Evolutionary conservation across 371 early-diverging fungal species (phyloP), one percentile per base, ranked within the genome.

Genomic region (Rhizopus sp.): DNA sequence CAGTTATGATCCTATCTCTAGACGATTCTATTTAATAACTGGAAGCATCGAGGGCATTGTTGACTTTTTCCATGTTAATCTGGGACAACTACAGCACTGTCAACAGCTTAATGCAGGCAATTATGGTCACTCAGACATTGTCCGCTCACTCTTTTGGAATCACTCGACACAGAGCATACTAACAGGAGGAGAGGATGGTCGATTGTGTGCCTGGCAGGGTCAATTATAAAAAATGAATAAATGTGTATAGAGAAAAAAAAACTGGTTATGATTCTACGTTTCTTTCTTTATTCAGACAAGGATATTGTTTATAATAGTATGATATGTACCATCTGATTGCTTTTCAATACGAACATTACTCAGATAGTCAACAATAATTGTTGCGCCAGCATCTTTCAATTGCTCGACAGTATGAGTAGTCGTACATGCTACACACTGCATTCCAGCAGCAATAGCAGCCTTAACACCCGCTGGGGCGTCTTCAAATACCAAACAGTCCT

Each of bases 31-130:
- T 63, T 60, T 96, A 48, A 66, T 87, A n/a, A 81, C 88, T 0
- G 98, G 98, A 10, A 86, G 88, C 7, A 86, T 88, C 59, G 78
- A 64, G 91, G 93, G 93, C 48, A 79, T 83, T 38, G 72, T 92
- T 15, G 82, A 84, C 38, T 67, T 90, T 15, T 68, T 92, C 49
- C 89, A 91, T 64, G 91, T 93, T 29, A 87, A 83, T 50, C 65
- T 86, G 8, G 80, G 81, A 29, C 77, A 83, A 5, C 62, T 92
- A 13, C 88, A 90, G 48, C 80, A 81, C 8, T 87, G 88, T 46
- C 83, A 85, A 38, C 73, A 72, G 6, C 55, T 91, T 48, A 62
- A 70, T 3, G 56, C 59, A 23, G 85, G 79, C 6, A 84, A 84
- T 3, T 13, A 10, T 37, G 55, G 35, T 7, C 92, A 92, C 55